A percentile compares a stretch with the other conserved stretches of the same genome.
Conservation (phyloP, 2,329 filamentous ascomycete species). For the Verruconis gallopava region DNA sequence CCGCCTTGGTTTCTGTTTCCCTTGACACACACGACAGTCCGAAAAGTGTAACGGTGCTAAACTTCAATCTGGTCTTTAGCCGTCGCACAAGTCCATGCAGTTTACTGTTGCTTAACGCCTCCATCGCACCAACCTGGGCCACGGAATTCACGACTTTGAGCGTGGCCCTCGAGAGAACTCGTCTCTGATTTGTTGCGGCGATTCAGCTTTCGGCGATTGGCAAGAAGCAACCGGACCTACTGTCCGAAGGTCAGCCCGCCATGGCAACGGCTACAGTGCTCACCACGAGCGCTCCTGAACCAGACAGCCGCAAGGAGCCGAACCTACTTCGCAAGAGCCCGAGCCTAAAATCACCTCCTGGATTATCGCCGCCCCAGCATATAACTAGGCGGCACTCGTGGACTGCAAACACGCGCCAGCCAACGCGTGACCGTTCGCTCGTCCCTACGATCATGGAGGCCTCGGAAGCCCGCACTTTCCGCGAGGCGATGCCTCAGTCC, state of each 20-base stretch:
- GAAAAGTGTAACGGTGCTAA: background rate
- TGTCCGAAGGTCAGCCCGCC: background rate
- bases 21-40: too few relatives aligned
- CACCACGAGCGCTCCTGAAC: background rate
- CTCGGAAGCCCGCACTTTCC: background rate
- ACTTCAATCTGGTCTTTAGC: too few relatives aligned
- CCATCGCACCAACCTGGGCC: background rate
- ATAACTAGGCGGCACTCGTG: background rate
- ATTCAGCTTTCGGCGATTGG: background rate
- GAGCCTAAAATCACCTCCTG: background rate
- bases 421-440: background rate
- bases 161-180: background rate
- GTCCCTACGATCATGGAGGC: background rate
- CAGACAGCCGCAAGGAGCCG: background rate
- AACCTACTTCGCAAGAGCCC: background rate
- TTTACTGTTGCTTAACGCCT: slow-evolving; percentile 1
- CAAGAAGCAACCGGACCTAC: background rate
- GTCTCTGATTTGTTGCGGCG: background rate
- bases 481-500: background rate
- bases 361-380: background rate
- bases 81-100: slow-evolving; percentile 2
- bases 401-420: background rate
- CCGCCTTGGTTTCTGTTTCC: too few relatives aligned
- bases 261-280: background rate
- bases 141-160: slow-evolving; percentile 4